Conservation (phyloP, 2,329 filamentous ascomycete species). For the Clarireedia hainanense region DNA sequence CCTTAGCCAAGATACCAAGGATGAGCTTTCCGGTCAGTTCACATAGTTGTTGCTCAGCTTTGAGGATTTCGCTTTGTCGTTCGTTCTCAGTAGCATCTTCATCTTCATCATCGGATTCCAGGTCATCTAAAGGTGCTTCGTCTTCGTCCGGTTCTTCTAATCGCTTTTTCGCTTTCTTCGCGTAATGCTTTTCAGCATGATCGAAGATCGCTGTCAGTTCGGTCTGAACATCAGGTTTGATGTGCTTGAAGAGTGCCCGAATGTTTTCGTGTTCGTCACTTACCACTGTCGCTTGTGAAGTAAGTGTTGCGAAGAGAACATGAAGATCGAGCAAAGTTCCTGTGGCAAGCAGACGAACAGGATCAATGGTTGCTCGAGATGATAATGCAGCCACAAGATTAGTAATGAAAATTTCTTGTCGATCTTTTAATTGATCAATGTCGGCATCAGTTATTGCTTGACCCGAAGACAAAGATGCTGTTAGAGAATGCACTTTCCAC, state of each 20-base stretch:
- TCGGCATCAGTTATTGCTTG: constrained; percentile 50
- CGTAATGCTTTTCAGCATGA: constrained; percentile 66
- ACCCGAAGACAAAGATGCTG: constrained; percentile 43
- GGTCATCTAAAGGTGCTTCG: constrained; percentile 62
- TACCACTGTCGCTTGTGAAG: constrained; percentile 36
- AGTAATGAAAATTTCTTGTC: constrained; percentile 49
- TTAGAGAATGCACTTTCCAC: constrained; percentile 71
- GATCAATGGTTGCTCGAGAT: constrained; percentile 62
- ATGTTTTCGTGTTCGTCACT: constrained; percentile 47
- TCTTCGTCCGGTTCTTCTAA: constrained; percentile 61
- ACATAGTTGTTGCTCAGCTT: constrained; percentile 80
- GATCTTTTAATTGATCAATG: constrained; percentile 50
- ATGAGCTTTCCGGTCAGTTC: constrained; percentile 80
- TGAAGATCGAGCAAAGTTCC: constrained; percentile 76
- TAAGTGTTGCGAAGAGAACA: constrained; percentile 68
- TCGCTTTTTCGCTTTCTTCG: constrained; percentile 58
- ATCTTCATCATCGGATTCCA: constrained; percentile 51
- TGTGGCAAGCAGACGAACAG: constrained; percentile 67
- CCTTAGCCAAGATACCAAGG: constrained; percentile 65
- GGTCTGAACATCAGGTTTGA: constrained; percentile 53
- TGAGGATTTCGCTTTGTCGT: constrained; percentile 56
- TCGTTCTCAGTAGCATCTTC: constrained; percentile 48
- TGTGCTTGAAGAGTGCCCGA: constrained; percentile 57
- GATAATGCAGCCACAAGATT: constrained; percentile 62
- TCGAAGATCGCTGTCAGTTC: constrained; percentile 72